These are phyloP conservation scores for Pythium grandisporangium DNA, from an alignment of 352 stramenopile genomes.

Conservation along the genomic window DNA sequence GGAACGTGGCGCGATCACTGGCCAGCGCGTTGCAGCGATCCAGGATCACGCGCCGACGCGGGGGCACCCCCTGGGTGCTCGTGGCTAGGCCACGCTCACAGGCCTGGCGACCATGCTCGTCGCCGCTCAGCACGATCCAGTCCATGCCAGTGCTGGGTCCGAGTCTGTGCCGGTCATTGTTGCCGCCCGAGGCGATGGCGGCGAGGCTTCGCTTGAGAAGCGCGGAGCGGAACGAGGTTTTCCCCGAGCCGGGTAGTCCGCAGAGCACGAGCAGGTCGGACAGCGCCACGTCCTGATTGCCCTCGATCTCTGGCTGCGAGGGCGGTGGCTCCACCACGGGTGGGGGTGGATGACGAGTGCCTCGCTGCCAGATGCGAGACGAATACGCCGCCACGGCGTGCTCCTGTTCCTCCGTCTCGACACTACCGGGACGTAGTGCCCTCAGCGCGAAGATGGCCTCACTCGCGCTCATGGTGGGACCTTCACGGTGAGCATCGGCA, in stretches of 20 bases:
- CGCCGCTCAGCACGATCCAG: constrained; percentile 44
- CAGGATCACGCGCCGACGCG: constrained; percentile 22
- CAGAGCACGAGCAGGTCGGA: constrained; percentile 51
- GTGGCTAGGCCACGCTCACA: constrained; percentile 25
- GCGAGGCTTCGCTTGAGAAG: constrained; percentile 25
- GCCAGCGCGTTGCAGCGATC: constrained; percentile 47
- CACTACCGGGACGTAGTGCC: constrained; percentile 33
- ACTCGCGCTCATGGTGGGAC: constrained; percentile 29
- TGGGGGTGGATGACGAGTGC: constrained; percentile 18
- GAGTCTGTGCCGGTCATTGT: too few species aligned
- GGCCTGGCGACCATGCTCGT: constrained; percentile 31
- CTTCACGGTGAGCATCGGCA: constrained; percentile 18
- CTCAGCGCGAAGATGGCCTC: constrained; percentile 35
- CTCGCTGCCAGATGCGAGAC: constrained; percentile 49
- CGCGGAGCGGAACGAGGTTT: constrained; percentile 46
- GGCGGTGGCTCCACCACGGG: constrained; percentile 15
- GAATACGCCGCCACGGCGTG: constrained; percentile 29
- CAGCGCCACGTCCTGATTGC: constrained; percentile 13
- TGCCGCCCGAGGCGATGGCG: constrained; percentile 1
- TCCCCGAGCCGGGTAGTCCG: constrained; percentile 42
- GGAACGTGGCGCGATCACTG: constrained; percentile 28
- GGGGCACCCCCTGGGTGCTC: constrained; percentile 4
- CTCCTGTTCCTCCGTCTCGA: constrained; percentile 51
- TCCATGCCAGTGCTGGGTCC: too few species aligned
- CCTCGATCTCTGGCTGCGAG: constrained; percentile 23